Base-by-base conservation (phyloP, 2,329 filamentous ascomycete genomes). In the Cladosporium sp. region DNA sequence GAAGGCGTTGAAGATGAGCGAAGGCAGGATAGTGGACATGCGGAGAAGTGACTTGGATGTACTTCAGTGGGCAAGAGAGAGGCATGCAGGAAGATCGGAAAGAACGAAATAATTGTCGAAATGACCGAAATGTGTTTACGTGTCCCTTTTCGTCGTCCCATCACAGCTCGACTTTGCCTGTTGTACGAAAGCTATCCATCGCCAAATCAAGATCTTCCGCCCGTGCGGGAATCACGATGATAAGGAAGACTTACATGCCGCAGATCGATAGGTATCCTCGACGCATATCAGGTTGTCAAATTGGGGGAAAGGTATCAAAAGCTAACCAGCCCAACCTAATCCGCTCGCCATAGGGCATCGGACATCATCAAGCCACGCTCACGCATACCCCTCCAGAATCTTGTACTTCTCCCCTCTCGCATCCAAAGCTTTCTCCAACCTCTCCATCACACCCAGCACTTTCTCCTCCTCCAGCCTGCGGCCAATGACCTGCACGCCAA, bases 401-500 rank as follows among this genome's bases (percentile, higher is more conserved):
- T 78, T 67, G 66, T 84, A 84, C 60, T 76, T 75, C 55, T 76
- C 74, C 4, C 81, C 80, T 34, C 75, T 71, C 60, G 74, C 74
- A 51, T 84, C 88, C 20, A 96, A 73, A 0, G 88, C 88, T 61
- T 86, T 82, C 73, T 96, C 90, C 2, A 96, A 80, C 57, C 83
- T 81, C 74, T 87, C 82, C 91, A 96, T 96, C 14, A 88, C 80
- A 0, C 87, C 85, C 51, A 96, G 75, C 0, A 96, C 90, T 77
- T 93, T 94, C 76, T 96, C 91, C 72, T 96, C 92, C 70, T 94
- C 87, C 66, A 95, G 75, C 37, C 91, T 80, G 42, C 88, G 80
- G 0, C 91, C 91, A 0, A 96, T 87, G 22, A 96, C 80, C 73
- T 96, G 92, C 7, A 97, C 86, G 0, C 85, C 92, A 0, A 96